Base-by-base conservation (phyloP, 257 asterid species). In the Capsicum chinense region DNA sequence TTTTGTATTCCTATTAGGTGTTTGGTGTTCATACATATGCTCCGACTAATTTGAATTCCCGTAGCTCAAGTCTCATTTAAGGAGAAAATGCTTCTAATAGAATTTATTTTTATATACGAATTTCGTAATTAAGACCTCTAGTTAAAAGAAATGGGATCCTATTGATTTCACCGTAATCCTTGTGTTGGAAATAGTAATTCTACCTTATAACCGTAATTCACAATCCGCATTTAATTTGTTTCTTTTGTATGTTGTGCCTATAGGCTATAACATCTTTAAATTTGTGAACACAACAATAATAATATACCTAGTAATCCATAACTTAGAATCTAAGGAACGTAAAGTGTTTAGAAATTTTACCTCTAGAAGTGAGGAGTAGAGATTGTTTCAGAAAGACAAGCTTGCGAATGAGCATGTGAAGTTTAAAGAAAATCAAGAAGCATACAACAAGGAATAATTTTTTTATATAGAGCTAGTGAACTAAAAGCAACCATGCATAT, bases 11-110 rank as follows among this genome's bases (percentile, higher is more conserved):
- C 44, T 39, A 39, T 4, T 3, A 11, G 3, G 16, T 11, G 42
- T 63, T 63, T 0, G 16, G 35, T 26, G 4, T 5, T 0, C 4
- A 3, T 39, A 39, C 33, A 26, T 63, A 19, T 0, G 0, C 26
- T 63, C 21, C 6, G 3, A 2, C 10, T 33, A 64, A 26, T 64
- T 0, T 64, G 3, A 0, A 0, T 63, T 21, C 9, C 0, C 2
- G 12, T 4, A 0, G 4, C 0, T 2, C 19, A 60, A 60, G 35
- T 7, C 21, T 60, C 3, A n/a, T 59, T 2, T 52, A 12, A 54
- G 58, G 2, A 3, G 9, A 57, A 56, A 56, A 7, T 15, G 0
- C 11, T 63, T 0, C 5, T 63, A 11, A 63, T 2, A 21, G 0
- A 0, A 21, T 4, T 9, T 21, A 3, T 21, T 63, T 21, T 1